Evolutionary conservation across 768 basidiomycete species (phyloP).

Genomic region (Lentinula raphanica): DNA sequence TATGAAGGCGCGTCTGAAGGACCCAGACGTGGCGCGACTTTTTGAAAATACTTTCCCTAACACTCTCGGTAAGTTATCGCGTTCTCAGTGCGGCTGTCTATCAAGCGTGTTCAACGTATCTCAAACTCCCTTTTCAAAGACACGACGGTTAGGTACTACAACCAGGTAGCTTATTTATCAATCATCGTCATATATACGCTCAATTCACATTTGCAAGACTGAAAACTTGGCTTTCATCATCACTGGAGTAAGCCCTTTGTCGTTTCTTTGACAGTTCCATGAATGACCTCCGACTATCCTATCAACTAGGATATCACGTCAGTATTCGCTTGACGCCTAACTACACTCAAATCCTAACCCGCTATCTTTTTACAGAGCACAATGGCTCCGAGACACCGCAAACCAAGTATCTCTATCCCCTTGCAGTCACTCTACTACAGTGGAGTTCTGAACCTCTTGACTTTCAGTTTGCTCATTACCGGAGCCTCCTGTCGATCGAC

Average conservation of each 20-base stretch:
- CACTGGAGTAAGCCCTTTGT: slow-evolving; percentile 50
- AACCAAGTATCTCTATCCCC: slow-evolving; percentile 49
- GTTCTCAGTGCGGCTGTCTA: neutral
- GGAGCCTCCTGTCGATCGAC: slow-evolving; percentile 52
- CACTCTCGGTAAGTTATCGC: slow-evolving; percentile 53
- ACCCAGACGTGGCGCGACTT: slow-evolving; percentile 70
- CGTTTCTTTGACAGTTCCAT: neutral
- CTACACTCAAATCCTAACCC: too few relatives aligned
- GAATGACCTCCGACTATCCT: too few relatives aligned
- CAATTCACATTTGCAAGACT: slow-evolving; percentile 26
- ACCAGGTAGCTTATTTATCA: slow-evolving; percentile 32
- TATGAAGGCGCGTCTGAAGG: slow-evolving; percentile 66
- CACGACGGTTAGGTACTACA: slow-evolving; percentile 76
- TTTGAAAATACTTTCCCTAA: slow-evolving; percentile 85
- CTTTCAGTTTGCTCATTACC: slow-evolving; percentile 65
- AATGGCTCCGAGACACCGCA: slow-evolving; percentile 79
- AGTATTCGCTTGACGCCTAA: slow-evolving; percentile 22
- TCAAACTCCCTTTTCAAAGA: slow-evolving; percentile 33
- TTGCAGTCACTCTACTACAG: neutral
- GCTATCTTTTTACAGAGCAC: slow-evolving; percentile 37
- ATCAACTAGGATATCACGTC: slow-evolving; percentile 64
- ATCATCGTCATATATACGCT: neutral
- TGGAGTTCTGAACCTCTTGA: neutral
- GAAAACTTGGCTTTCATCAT: slow-evolving; percentile 77
- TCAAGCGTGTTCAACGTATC: neutral